Conservation (phyloP, 169 alveolate genomes). For the Cryptosporidium andersoni region DNA sequence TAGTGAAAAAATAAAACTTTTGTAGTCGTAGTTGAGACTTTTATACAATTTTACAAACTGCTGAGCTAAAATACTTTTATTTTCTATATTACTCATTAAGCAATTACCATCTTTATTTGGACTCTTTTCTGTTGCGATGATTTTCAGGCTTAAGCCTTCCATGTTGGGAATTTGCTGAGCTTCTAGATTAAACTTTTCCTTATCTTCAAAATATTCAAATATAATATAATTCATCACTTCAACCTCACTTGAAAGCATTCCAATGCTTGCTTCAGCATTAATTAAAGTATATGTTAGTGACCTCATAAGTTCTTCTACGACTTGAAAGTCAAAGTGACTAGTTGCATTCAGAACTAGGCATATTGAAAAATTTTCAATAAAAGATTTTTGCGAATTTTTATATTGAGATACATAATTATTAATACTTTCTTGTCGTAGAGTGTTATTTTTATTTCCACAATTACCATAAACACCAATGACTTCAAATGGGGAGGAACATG, state of each 20-base stretch:
- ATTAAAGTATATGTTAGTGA: constrained; percentile 2
- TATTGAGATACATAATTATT: background rate
- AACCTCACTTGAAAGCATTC: constrained; percentile 25
- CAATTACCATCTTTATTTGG: background rate
- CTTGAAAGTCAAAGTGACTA: constrained; percentile 6
- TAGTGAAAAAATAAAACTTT: background rate
- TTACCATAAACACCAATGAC: background rate
- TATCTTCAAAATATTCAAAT: background rate
- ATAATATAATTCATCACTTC: background rate
- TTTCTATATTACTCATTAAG: background rate
- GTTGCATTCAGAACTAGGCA: constrained; percentile 52
- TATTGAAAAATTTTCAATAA: constrained; percentile 51
- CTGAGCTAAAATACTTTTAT: constrained; percentile 10
- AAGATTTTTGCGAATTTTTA: background rate
- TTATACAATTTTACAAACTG: constrained; percentile 1
- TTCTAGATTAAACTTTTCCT: background rate
- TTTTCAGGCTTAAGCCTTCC: background rate
- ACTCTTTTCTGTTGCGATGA: background rate
- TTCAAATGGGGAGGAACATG: background rate
- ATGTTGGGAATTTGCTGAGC: background rate
- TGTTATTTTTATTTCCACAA: background rate
- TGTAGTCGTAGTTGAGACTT: constrained; percentile 2
- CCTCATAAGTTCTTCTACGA: constrained; percentile 13
- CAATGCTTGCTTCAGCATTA: constrained; percentile 20
- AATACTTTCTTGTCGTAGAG: background rate